These are phyloP conservation scores for Bidens hawaiensis DNA, from an alignment of 140 eudicot species.

Conservation along the genomic window DNA sequence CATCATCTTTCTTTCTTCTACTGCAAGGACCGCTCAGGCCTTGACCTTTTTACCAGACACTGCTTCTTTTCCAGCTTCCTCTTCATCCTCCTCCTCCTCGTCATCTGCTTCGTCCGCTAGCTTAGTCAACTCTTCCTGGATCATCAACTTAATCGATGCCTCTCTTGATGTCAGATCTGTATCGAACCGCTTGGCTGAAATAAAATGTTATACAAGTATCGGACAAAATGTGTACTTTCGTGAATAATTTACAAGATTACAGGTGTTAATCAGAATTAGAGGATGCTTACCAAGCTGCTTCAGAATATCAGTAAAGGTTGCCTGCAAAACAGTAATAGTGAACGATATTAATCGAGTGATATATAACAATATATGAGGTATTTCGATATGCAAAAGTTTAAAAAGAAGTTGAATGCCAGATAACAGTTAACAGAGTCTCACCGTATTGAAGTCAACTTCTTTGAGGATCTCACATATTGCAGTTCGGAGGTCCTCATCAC, in stretches of 20 bases:
- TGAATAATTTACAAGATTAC: too few species aligned
- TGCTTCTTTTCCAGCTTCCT: constrained; percentile 37
- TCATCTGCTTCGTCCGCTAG: constrained; percentile 90
- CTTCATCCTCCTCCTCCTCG: constrained; percentile 72
- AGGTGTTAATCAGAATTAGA: background rate
- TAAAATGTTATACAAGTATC: background rate
- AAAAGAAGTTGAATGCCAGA: background rate
- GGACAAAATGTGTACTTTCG: background rate
- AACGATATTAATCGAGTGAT: background rate
- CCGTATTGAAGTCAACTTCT: constrained; percentile 98
- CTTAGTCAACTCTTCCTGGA: constrained; percentile 92
- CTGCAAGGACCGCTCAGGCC: constrained; percentile 34
- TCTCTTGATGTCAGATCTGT: constrained; percentile 70
- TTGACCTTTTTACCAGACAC: constrained; percentile 37
- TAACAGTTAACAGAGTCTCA: constrained; percentile 19
- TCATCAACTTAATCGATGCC: constrained; percentile 73
- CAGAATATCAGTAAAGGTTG: constrained; percentile 94
- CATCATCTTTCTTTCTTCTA: background rate
- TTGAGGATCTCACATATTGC: constrained; percentile 85
- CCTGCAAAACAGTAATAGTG: constrained; percentile 45
- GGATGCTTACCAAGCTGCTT: constrained; percentile 74
- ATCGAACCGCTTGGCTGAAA: constrained; percentile 54
- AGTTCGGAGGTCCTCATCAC: constrained; percentile 63
- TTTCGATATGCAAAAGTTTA: background rate
- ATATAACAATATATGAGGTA: background rate